phyloP scores from a whole-genome alignment of 495 filamentous ascomycete species.

The Aspergillus saccharolyticus region DNA sequence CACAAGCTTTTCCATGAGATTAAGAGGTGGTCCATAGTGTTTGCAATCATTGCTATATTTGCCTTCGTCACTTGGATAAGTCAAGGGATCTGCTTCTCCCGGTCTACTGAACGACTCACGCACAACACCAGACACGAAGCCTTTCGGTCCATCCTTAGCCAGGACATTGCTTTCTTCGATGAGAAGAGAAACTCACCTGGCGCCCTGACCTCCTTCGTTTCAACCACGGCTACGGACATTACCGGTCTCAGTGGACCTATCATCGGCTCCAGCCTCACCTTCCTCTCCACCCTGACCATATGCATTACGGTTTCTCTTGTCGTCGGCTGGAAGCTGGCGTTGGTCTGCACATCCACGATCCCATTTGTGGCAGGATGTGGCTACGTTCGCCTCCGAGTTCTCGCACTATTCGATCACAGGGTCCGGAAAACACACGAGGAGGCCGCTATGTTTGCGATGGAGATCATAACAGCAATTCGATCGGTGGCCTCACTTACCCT shows the following conservation, averaged over 20 bases:
- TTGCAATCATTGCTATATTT: conserved; percentile 77
- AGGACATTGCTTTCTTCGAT: conserved; percentile 87
- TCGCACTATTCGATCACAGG: conserved; percentile 42
- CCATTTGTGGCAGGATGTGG: conserved; percentile 50
- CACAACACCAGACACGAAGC: conserved; percentile 70
- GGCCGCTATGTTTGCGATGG: conserved; percentile 78
- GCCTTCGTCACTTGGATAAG: conserved; percentile 61
- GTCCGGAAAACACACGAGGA: conserved; percentile 59
- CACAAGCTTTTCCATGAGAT: conserved; percentile 55
- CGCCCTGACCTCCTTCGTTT: conserved; percentile 73
- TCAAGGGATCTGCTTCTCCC: conserved; percentile 74
- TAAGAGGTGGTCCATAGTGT: conserved; percentile 91
- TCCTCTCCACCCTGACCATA: conserved; percentile 19
- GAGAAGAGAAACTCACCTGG: conserved; percentile 75
- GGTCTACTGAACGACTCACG: conserved; percentile 75
- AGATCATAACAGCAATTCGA: conserved; percentile 82
- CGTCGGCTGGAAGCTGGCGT: conserved; percentile 55
- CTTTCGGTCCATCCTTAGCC: conserved; percentile 81
- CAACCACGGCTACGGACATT: conserved; percentile 70
- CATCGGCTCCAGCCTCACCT: conserved; percentile 27
- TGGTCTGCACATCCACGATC: conserved; percentile 49
- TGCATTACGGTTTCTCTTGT: conserved; percentile 45
- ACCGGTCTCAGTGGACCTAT: conserved; percentile 39
- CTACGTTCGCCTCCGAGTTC: conserved; percentile 41
- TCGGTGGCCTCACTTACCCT: conserved; percentile 62